Base-by-base conservation (phyloP, 2,329 filamentous ascomycete species). In the Ophiocordyceps sinensis region DNA sequence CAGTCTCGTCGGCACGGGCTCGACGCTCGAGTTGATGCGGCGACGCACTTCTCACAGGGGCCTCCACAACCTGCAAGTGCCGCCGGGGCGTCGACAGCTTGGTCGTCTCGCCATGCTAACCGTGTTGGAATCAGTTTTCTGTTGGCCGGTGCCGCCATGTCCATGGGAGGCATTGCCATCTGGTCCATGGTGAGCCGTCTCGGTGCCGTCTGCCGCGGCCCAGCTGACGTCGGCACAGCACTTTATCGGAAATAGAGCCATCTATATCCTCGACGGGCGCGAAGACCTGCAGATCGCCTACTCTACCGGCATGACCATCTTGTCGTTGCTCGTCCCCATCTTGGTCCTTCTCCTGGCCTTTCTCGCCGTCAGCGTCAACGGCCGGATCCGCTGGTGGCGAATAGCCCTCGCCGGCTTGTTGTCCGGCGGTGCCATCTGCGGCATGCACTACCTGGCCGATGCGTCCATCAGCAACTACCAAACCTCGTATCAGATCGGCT, bases 401-500 rank as follows among this genome's bases (percentile, higher is more conserved):
- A 68, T 82, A 13, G 53, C 68, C 4, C 52, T 75, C 6, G 79
- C 81, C 10, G 84, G 85, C 3, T 54, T 75, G 1, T 66, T 87
- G 34, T 79, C 82, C 1, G 85, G 85, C n/a, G 67, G 77, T 2
- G 79, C 83, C 28, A 79, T 89, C 39, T 85, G 80, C 43, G 82
- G 80, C 31, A 89, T 91, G 85, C 83, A 91, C 57, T 91, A 89
- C 52, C 66, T 89, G 15, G 84, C 84, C 15, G 85, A 91, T 54
- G 73, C 81, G 21, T 85, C 84, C 36, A 85, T 88, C 44, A 69
- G 70, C 29, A 89, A 91, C 56, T 93, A 89, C 55, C 59, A 54
- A 9, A 77, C 82, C 51, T 60, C 64, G 11, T 86, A 87, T 49
- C 56, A 61, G 6, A 53, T 64, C 13, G 62, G 61, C 19, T 75